Evolutionary conservation across 371 early-diverging fungal species (phyloP).

Genomic region (Mortierella sp.): DNA sequence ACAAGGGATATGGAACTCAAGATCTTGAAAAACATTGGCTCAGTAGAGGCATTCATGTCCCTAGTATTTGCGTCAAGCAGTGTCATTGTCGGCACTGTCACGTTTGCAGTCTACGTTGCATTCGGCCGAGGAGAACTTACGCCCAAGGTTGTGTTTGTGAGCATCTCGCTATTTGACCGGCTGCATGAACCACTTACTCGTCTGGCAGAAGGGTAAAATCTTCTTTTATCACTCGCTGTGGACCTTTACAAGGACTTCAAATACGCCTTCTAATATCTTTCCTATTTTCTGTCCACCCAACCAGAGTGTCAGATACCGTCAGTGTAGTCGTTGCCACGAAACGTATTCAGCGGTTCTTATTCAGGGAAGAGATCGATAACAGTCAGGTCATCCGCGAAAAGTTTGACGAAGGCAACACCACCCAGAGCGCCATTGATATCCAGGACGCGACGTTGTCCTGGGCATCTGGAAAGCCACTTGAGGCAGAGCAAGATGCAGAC

Average conservation of each 20-base stretch:
- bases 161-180: slow-evolving; percentile 90
- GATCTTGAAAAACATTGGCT: slow-evolving; percentile 12
- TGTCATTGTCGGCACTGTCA: slow-evolving; percentile 84
- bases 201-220: slow-evolving; percentile 65
- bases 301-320: slow-evolving; percentile 66
- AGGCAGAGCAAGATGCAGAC: slow-evolving; percentile 7
- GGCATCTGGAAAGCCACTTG: slow-evolving; percentile 25
- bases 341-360: slow-evolving; percentile 82
- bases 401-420: neutral
- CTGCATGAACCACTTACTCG: slow-evolving; percentile 78
- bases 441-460: slow-evolving; percentile 65
- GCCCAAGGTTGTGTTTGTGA: slow-evolving; percentile 85
- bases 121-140: slow-evolving; percentile 69
- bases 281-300: too few species aligned
- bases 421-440: slow-evolving; percentile 14
- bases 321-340: slow-evolving; percentile 85
- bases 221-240: neutral
- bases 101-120: slow-evolving; percentile 82
- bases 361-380: slow-evolving; percentile 80
- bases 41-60: slow-evolving; percentile 60
- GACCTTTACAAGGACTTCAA: too few species aligned
- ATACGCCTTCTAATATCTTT: too few species aligned
- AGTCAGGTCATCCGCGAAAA: slow-evolving; percentile 57
- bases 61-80: slow-evolving; percentile 78
- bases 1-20: slow-evolving; percentile 64